Evolutionary conservation across 2,329 filamentous ascomycete species (phyloP).

Genomic region (Zymoseptoria ardabiliae): DNA sequence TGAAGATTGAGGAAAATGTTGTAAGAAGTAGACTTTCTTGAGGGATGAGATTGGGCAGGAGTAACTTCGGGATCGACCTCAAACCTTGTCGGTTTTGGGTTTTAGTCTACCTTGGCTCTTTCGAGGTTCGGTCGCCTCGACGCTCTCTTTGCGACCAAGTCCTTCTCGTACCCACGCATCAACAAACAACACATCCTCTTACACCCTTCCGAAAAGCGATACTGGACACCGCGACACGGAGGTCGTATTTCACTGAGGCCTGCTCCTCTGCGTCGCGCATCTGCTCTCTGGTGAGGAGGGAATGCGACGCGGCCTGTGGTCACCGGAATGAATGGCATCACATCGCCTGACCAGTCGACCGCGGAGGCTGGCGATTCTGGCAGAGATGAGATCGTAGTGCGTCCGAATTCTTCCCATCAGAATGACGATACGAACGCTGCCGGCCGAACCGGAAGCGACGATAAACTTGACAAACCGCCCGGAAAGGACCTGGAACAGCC

Average conservation of each 20-base stretch:
- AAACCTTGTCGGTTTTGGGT: neutral
- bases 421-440: neutral
- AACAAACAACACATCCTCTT: neutral
- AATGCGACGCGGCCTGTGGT: conserved; percentile 7
- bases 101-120: neutral
- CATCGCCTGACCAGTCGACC: conserved; percentile 18
- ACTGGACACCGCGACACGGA: neutral
- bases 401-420: neutral
- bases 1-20: too few species aligned
- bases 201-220: neutral
- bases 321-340: conserved; percentile 27
- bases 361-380: conserved; percentile 11
- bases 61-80: neutral
- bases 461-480: neutral
- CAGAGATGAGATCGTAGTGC: conserved; percentile 2
- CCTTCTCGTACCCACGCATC: neutral
- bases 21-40: too few species aligned
- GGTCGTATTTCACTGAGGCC: too few species aligned
- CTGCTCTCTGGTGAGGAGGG: conserved; percentile 1
- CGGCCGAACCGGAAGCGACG: neutral
- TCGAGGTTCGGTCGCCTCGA: neutral
- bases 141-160: neutral
- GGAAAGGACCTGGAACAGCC: neutral
- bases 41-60: too few species aligned
- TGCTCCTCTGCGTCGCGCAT: neutral